Percentiles rank a stretch among this genome's conserved stretches.
Evolutionary conservation across 176 grass and related monocot species (phyloP).

Genomic region (Secale cereale): DNA sequence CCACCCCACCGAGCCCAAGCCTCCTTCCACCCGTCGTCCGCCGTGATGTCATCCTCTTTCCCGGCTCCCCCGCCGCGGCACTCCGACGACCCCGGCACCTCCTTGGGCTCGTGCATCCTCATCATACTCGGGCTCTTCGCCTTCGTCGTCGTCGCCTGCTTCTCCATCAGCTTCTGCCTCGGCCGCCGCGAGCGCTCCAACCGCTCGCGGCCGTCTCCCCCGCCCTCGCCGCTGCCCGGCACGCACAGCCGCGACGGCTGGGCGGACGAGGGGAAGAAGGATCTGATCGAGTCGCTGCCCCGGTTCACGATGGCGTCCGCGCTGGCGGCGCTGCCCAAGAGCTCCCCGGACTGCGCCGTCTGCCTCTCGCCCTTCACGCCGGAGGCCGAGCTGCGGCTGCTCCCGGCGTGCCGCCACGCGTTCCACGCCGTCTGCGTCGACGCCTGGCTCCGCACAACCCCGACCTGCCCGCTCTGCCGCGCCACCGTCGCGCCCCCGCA

Average conservation of each 20-base stretch:
- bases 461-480: conserved; percentile 92
- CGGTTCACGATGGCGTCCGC: conserved; percentile 79
- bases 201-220: not conserved
- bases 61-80: conserved; percentile 26
- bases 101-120: conserved; percentile 5
- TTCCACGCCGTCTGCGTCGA: conserved; percentile 90
- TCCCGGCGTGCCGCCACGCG: conserved; percentile 85
- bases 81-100: not conserved
- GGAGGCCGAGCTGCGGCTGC: conserved; percentile 73
- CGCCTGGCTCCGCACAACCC: conserved; percentile 78
- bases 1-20: not conserved
- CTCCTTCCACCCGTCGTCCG: not conserved
- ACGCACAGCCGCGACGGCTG: not conserved
- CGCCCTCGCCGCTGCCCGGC: not conserved
- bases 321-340: conserved; percentile 57
- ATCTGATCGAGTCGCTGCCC: conserved; percentile 77
- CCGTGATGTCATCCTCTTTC: conserved; percentile 36
- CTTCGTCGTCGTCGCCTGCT: conserved; percentile 58
- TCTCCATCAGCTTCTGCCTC: conserved; percentile 72
- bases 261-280: not conserved
- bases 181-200: not conserved
- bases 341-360: conserved; percentile 84
- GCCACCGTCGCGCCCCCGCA: conserved; percentile 51
- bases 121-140: conserved; percentile 67
- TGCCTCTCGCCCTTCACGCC: conserved; percentile 82